Conservation (phyloP, 2,329 filamentous ascomycete genomes). For the Ceratocystis variospora region DNA sequence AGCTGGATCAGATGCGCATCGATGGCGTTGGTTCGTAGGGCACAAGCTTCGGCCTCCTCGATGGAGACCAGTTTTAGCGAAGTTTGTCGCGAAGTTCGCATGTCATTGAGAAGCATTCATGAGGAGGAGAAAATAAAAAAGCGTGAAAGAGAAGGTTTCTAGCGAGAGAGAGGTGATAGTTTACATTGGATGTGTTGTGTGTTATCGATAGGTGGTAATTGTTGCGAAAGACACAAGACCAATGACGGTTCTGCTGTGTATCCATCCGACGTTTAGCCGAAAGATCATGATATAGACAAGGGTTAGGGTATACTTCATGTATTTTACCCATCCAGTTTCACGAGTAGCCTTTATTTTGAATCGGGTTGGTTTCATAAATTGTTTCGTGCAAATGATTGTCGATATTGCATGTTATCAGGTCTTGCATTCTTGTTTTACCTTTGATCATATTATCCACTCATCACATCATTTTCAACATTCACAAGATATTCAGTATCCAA, state of each 20-base stretch:
- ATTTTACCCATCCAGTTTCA: no score
- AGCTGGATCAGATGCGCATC: constrained; percentile 7
- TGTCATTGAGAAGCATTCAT: background rate
- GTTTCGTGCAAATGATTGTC: no score
- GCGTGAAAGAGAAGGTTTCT: background rate
- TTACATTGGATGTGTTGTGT: background rate
- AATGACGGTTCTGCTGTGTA: background rate
- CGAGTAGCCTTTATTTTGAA: no score
- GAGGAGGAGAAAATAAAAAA: background rate
- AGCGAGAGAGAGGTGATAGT: background rate
- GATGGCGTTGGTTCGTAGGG: constrained; percentile 1
- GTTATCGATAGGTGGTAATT: background rate
- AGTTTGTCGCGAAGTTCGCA: constrained; percentile 1
- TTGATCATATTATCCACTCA: background rate
- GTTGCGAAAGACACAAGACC: background rate
- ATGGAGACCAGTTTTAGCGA: constrained; percentile 3
- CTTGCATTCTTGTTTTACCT: no score
- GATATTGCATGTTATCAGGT: no score
- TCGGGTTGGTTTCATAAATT: no score
- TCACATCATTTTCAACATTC: background rate
- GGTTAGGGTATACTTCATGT: no score
- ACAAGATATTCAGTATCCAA: background rate
- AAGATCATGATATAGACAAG: no score
- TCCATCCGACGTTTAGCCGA: no score
- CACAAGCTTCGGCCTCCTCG: constrained; percentile 1